Conservation (phyloP, 352 stramenopile species). For the Phytopythium boreale region DNA sequence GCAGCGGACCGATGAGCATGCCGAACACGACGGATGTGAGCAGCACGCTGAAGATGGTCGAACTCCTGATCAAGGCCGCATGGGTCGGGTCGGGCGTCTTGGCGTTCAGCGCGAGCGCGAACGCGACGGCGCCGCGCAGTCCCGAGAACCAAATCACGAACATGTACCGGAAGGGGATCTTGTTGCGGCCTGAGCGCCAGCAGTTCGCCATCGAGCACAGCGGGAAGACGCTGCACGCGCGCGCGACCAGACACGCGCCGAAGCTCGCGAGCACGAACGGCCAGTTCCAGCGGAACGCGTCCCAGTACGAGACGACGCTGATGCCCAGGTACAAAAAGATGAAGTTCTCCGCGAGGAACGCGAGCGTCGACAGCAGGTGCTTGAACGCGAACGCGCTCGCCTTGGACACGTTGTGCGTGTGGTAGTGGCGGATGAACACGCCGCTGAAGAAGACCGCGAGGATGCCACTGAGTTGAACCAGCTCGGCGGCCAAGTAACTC, state of each 20-base stretch:
- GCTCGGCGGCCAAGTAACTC: slow-evolving; percentile 67
- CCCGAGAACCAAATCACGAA: slow-evolving; percentile 92
- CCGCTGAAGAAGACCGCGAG: slow-evolving; percentile 91
- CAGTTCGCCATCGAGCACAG: slow-evolving; percentile 59
- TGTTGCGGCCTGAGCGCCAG: slow-evolving; percentile 25
- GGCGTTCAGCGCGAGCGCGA: slow-evolving; percentile 50
- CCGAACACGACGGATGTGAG: slow-evolving; percentile 53
- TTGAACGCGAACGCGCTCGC: slow-evolving; percentile 53
- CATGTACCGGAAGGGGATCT: slow-evolving; percentile 68
- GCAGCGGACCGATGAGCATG: slow-evolving; percentile 36
- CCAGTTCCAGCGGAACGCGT: slow-evolving; percentile 70
- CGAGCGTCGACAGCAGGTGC: slow-evolving; percentile 55
- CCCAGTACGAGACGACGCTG: slow-evolving; percentile 61
- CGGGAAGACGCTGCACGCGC: slow-evolving; percentile 71
- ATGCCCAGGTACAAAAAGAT: slow-evolving; percentile 73
- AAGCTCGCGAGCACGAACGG: slow-evolving; percentile 53
- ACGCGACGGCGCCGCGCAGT: slow-evolving; percentile 86
- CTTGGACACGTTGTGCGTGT: slow-evolving; percentile 68
- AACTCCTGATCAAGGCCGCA: slow-evolving; percentile 39
- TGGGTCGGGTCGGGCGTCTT: slow-evolving; percentile 19
- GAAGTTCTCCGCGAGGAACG: slow-evolving; percentile 72
- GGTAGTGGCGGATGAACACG: slow-evolving; percentile 72
- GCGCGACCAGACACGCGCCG: slow-evolving; percentile 38
- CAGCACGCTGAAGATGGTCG: slow-evolving; percentile 56
- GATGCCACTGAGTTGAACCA: slow-evolving; percentile 79